Evolutionary conservation across 2,329 filamentous ascomycete species (phyloP).

Genomic region (Rhinocladiella similis): DNA sequence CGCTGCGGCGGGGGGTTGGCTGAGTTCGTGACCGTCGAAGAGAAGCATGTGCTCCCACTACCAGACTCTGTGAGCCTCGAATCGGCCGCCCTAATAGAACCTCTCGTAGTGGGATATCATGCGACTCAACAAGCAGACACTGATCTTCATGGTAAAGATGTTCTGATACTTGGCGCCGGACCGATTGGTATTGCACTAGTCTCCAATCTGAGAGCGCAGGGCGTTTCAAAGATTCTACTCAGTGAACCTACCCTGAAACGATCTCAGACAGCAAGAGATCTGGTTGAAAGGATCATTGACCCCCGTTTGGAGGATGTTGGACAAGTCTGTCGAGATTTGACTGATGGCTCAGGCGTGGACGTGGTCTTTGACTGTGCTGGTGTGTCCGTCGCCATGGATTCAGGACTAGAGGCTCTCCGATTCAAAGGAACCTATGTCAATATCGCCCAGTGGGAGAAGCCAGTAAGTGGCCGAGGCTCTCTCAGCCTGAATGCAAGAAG

Average conservation of each 20-base stretch:
- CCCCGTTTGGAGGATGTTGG: constrained; percentile 51
- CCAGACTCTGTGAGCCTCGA: constrained; percentile 49
- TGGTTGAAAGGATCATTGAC: constrained; percentile 53
- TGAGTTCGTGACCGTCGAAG: constrained; percentile 51
- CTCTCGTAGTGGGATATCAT: constrained; percentile 56
- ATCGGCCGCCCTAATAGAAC: constrained; percentile 55
- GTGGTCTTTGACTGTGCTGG: constrained; percentile 55
- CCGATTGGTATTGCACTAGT: constrained; percentile 55
- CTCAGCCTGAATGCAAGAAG: too few relatives aligned
- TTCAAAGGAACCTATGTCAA: constrained; percentile 53
- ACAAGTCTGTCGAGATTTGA: constrained; percentile 30
- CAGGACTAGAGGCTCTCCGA: constrained; percentile 48
- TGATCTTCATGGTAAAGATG: constrained; percentile 46
- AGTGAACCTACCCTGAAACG: constrained; percentile 50
- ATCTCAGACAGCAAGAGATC: constrained; percentile 48
- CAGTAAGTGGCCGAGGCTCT: constrained; percentile 32
- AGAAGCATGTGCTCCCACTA: constrained; percentile 43
- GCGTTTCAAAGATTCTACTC: constrained; percentile 46
- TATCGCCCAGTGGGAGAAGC: constrained; percentile 56
- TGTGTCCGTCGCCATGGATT: constrained; percentile 51
- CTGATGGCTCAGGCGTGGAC: constrained; percentile 47
- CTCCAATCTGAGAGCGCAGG: constrained; percentile 45
- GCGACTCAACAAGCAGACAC: constrained; percentile 47
- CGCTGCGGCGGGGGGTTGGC: constrained; percentile 42
- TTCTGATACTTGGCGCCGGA: constrained; percentile 54